Percentiles rank a stretch among this genome's conserved stretches.
Evolutionary conservation across 495 filamentous ascomycete species (phyloP).

Genomic region (Daldinia childiae): DNA sequence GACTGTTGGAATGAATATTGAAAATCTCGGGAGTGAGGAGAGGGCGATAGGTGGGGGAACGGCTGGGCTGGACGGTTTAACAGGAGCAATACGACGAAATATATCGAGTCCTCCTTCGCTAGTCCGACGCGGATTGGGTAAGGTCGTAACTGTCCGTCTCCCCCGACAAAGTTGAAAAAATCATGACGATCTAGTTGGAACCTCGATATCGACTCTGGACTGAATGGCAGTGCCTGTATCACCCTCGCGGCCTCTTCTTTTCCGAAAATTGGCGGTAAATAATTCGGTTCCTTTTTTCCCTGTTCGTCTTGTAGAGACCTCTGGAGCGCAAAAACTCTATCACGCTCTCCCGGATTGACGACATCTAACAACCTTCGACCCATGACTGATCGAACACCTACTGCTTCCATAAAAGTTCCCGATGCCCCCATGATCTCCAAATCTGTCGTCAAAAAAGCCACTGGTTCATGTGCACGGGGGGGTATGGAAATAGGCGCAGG

Average conservation of each 20-base stretch:
- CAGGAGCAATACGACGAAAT: slow-evolving; percentile 58
- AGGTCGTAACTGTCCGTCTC: slow-evolving; percentile 56
- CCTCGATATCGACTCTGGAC: slow-evolving; percentile 55
- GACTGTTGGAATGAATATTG: slow-evolving; percentile 56
- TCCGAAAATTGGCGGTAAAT: slow-evolving; percentile 64
- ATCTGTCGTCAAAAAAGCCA: slow-evolving; percentile 65
- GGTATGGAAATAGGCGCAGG: slow-evolving; percentile 57
- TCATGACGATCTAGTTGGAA: slow-evolving; percentile 59
- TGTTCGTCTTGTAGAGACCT: slow-evolving; percentile 60
- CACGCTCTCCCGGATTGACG: slow-evolving; percentile 58
- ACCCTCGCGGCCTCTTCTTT: slow-evolving; percentile 58
- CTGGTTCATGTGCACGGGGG: slow-evolving; percentile 52
- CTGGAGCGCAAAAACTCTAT: slow-evolving; percentile 59
- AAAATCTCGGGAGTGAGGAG: slow-evolving; percentile 58
- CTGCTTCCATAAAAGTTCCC: slow-evolving; percentile 58
- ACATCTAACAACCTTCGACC: slow-evolving; percentile 60
- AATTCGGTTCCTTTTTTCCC: slow-evolving; percentile 60
- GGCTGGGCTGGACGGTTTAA: slow-evolving; percentile 47
- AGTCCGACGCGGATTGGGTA: slow-evolving; percentile 59
- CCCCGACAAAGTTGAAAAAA: slow-evolving; percentile 58
- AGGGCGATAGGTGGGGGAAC: slow-evolving; percentile 56
- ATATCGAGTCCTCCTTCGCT: slow-evolving; percentile 62
- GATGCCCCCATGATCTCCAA: slow-evolving; percentile 66
- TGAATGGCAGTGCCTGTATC: slow-evolving; percentile 60
- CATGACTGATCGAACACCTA: slow-evolving; percentile 54